These are phyloP conservation scores for Lactarius trivialis DNA, from an alignment of 768 basidiomycete species.

Conservation along the genomic window DNA sequence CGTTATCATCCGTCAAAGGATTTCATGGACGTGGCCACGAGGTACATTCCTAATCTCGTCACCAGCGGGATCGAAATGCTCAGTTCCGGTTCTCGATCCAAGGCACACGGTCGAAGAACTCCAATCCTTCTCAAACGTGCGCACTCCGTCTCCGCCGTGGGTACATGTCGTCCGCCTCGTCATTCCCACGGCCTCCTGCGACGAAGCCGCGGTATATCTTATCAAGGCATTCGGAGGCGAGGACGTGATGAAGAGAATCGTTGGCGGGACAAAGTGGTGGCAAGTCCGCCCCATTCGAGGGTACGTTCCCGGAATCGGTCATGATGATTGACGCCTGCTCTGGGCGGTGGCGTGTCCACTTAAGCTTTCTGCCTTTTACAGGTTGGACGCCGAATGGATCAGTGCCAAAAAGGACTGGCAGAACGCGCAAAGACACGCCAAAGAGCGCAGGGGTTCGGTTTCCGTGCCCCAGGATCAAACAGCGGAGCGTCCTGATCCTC, in stretches of 20 bases:
- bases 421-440: slow-evolving; percentile 53
- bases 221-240: slow-evolving; percentile 83
- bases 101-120: slow-evolving; percentile 85
- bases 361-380: slow-evolving; percentile 29
- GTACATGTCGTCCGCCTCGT: slow-evolving; percentile 63
- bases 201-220: slow-evolving; percentile 64
- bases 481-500: neutral
- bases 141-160: slow-evolving; percentile 81
- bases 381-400: slow-evolving; percentile 85
- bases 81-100: slow-evolving; percentile 3
- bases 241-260: slow-evolving; percentile 55
- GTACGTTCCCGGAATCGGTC: slow-evolving; percentile 35
- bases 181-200: slow-evolving; percentile 70
- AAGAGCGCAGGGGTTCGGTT: slow-evolving; percentile 22
- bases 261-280: slow-evolving; percentile 97
- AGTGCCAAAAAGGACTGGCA: slow-evolving; percentile 78
- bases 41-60: slow-evolving; percentile 38
- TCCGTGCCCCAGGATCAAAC: neutral
- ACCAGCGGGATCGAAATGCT: neutral
- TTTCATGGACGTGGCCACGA: slow-evolving; percentile 68
- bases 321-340: neutral
- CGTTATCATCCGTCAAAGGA: slow-evolving; percentile 35
- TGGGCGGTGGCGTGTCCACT: neutral
- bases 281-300: slow-evolving; percentile 83
- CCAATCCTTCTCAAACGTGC: slow-evolving; percentile 73